A percentile compares a stretch with the other conserved stretches of the same genome.
phyloP scores from a whole-genome alignment of 2,329 filamentous ascomycete genomes.

The Paecilomyces formosus region DNA sequence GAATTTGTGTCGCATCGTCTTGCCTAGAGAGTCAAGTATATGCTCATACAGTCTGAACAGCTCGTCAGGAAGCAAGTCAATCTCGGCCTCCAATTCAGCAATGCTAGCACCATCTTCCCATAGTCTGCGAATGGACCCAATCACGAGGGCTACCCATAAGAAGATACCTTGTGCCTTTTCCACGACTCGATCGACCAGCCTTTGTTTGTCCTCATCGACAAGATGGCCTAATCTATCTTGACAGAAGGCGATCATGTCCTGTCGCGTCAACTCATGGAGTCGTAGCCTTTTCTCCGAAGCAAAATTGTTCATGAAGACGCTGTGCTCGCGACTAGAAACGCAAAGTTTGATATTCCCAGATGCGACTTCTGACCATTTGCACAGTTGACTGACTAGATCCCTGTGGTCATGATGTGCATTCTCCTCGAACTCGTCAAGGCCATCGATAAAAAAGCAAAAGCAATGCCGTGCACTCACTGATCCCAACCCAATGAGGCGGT shows the following conservation, averaged over 20 bases:
- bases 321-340: background rate
- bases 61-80: background rate
- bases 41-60: background rate
- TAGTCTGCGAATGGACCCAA: background rate
- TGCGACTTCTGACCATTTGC: background rate
- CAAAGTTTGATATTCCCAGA: background rate
- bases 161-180: constrained; percentile 1
- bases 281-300: background rate
- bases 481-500: background rate
- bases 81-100: background rate
- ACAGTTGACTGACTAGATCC: background rate
- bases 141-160: constrained; percentile 1
- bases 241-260: background rate
- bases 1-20: background rate
- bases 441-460: constrained; percentile 5
- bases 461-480: background rate
- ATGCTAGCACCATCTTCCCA: background rate
- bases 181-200: background rate
- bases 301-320: background rate
- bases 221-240: background rate
- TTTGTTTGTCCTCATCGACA: background rate
- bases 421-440: constrained; percentile 1
- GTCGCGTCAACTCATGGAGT: background rate
- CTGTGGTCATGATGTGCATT: background rate
- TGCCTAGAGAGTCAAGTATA: background rate